phyloP scores from a whole-genome alignment of 305 asterid genomes.

The Andrographis paniculata region DNA sequence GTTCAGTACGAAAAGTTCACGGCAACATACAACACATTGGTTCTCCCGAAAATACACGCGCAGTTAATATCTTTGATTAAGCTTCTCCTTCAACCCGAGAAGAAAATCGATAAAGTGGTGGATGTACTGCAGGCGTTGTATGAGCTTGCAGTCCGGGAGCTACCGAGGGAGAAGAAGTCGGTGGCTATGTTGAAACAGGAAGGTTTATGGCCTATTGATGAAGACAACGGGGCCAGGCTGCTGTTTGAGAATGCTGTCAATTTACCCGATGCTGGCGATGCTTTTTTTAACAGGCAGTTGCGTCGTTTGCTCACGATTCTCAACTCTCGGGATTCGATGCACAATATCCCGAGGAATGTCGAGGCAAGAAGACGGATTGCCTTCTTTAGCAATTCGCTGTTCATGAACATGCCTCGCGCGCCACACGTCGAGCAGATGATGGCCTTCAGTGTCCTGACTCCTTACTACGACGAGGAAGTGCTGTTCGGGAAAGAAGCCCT shows the following conservation, averaged over 20 bases:
- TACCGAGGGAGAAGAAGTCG: conserved; percentile 58
- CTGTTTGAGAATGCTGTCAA: conserved; percentile 64
- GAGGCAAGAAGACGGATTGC: conserved; percentile 80
- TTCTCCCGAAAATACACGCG: conserved; percentile 58
- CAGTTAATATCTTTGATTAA: conserved; percentile 47
- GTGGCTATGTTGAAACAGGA: conserved; percentile 55
- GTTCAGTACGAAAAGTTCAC: conserved; percentile 59
- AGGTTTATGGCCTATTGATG: conserved; percentile 50
- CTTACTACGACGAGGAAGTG: conserved; percentile 92
- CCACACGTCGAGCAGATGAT: conserved; percentile 88
- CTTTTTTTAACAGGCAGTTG: conserved; percentile 63
- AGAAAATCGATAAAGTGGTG: conserved; percentile 52
- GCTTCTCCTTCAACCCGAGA: conserved; percentile 47
- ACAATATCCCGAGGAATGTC: conserved; percentile 57
- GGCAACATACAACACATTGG: conserved; percentile 32
- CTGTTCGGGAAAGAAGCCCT: conserved; percentile 71
- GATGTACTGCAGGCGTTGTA: conserved; percentile 73
- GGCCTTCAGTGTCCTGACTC: conserved; percentile 96
- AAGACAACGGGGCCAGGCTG: conserved; percentile 28
- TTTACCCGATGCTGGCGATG: conserved; percentile 53
- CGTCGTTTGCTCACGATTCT: conserved; percentile 77
- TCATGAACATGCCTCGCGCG: conserved; percentile 96
- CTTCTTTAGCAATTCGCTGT: conserved; percentile 85
- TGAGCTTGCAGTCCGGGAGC: conserved; percentile 65
- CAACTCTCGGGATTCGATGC: conserved; percentile 77